Conservation (phyloP, 2,329 filamentous ascomycete genomes). For the Rhinocladiella mackenziei region DNA sequence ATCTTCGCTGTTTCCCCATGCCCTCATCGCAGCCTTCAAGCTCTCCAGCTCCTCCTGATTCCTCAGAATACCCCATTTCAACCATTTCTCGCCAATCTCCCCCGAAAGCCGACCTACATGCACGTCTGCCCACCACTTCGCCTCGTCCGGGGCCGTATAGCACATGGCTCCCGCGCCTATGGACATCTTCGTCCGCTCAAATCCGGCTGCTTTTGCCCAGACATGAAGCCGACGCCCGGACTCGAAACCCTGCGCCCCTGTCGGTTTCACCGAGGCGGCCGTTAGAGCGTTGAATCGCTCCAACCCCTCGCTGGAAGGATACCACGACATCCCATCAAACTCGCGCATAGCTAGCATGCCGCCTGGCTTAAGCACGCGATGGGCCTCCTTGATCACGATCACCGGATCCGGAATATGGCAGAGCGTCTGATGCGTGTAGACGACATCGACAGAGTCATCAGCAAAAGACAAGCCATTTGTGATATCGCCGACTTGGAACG, state of each 20-base stretch:
- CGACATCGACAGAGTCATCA: conserved; percentile 54
- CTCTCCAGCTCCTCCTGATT: conserved; percentile 8
- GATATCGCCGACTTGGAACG: conserved; percentile 39
- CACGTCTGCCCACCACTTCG: conserved; percentile 18
- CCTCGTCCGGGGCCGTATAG: conserved; percentile 11
- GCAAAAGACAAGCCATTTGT: conserved; percentile 38
- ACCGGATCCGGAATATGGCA: conserved; percentile 52
- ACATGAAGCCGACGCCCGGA: conserved; percentile 26
- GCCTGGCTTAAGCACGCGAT: conserved; percentile 49
- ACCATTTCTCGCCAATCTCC: conserved; percentile 14
- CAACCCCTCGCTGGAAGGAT: conserved; percentile 26
- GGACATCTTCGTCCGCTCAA: conserved; percentile 22
- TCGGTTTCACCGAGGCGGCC: conserved; percentile 22
- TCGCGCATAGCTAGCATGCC: conserved; percentile 50
- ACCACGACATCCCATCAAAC: conserved; percentile 30
- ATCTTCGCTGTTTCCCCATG: conserved; percentile 12
- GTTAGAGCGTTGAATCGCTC: conserved; percentile 26
- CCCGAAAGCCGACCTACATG: conserved; percentile 12
- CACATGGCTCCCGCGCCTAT: conserved; percentile 14
- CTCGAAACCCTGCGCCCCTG: conserved; percentile 30
- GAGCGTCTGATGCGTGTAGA: conserved; percentile 57
- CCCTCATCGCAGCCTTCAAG: conserved; percentile 6
- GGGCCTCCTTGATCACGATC: conserved; percentile 50
- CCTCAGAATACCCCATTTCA: conserved; percentile 4
- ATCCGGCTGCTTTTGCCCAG: conserved; percentile 29